These are phyloP conservation scores for Starmerella apis DNA, from an alignment of 805 yeast species.

Conservation along the genomic window DNA sequence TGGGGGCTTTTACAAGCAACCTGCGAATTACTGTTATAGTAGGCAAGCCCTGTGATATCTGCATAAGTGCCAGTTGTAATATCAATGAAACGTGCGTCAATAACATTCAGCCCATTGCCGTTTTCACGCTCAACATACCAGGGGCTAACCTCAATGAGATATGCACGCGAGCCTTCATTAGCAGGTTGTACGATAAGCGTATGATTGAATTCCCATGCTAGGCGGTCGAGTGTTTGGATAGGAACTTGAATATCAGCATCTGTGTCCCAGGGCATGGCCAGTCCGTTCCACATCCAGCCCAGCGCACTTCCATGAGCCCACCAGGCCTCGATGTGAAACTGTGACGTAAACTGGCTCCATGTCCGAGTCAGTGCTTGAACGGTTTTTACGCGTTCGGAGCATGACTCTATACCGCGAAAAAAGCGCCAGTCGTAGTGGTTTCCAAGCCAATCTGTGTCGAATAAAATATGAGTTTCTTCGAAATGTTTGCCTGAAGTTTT, in stretches of 20 bases:
- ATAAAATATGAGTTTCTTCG: conserved; percentile 2
- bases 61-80: conserved; percentile 48
- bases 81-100: conserved; percentile 51
- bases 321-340: conserved; percentile 39
- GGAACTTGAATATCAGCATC: conserved; percentile 45
- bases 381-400: conserved; percentile 36
- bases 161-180: conserved; percentile 37
- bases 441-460: conserved; percentile 24
- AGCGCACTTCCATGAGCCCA: conserved; percentile 41
- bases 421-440: conserved; percentile 56
- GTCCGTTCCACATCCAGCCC: conserved; percentile 44
- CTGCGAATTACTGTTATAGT: conserved; percentile 22
- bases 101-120: conserved; percentile 42
- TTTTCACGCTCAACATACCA: conserved; percentile 41
- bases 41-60: conserved; percentile 45
- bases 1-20: conserved; percentile 49
- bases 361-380: conserved; percentile 40
- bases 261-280: conserved; percentile 45
- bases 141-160: conserved; percentile 41
- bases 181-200: conserved; percentile 40
- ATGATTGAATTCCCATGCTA: conserved; percentile 41
- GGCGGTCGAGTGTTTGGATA: conserved; percentile 37
- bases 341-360: conserved; percentile 39
- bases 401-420: conserved; percentile 39
- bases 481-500: conserved; percentile 16